Evolutionary conservation across 2,329 filamentous ascomycete genomes (phyloP), one percentile per base, ranked within the genome.

Genomic region (Aspergillus glaucus): DNA sequence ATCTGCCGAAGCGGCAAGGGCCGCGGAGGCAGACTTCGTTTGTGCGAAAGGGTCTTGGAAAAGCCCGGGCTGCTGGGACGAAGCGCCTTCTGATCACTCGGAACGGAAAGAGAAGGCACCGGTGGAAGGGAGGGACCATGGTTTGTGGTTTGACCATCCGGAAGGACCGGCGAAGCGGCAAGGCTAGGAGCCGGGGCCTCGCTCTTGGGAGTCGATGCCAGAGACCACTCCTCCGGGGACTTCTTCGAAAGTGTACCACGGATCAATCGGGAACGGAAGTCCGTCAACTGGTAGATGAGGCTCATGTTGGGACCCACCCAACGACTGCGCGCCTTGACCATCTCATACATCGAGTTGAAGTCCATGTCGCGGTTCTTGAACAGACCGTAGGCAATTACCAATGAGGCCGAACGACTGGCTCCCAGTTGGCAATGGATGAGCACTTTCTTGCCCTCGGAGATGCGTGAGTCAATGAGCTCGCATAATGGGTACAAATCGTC

Each of bases 301-400:
- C 82, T 84, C 81, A 85, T 85, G 62, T 85, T 85, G 1, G 81
- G 81, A 2, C 81, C 81, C 41, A 85, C 83, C 81, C 81, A 85
- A 61, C 79, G 79, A 68, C 81, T 85, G 51, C 79, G 74, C 58
- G 73, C 75, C 67, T 85, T 85, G 26, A 84, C 80, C 37, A 75
- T 71, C 62, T 82, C 79, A 58, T 85, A 85, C 52, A 82, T 81
- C 53, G 82, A 79, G 62, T 84, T 82, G 36, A 85, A 82, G 58
- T 80, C 81, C 56, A 81, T 66, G 39, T 77, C 69, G 7, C 78
- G 78, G 49, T 83, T 79, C 56, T 84, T 84, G 68, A 80, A 85
- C 14, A 85, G 61, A 10, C 81, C 81, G 55, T 85, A 85, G 3
- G 81, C 81, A 43, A 85, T 82, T 9, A 85, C 79, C 55, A 85